Evolutionary conservation across 2,329 filamentous ascomycete species (phyloP).

Genomic region (Lojkania enalia): DNA sequence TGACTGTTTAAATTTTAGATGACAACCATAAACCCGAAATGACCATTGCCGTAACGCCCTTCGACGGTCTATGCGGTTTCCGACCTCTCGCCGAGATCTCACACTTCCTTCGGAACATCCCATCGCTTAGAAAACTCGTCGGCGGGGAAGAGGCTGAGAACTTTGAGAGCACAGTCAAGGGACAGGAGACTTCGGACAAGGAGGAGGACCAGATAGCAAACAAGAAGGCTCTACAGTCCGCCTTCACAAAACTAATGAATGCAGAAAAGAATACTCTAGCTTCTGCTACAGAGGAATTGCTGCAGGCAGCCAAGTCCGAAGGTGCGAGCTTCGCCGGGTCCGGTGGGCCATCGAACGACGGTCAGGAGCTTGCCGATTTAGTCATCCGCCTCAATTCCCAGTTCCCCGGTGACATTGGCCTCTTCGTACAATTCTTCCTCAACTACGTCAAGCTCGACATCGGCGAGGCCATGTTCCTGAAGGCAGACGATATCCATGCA

Average conservation of each 20-base stretch:
- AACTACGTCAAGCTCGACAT: slow-evolving; percentile 88
- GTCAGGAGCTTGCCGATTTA: slow-evolving; percentile 74
- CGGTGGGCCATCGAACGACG: slow-evolving; percentile 68
- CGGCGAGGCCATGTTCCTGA: slow-evolving; percentile 93
- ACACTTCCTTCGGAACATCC: slow-evolving; percentile 74
- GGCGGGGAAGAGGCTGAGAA: slow-evolving; percentile 52
- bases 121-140: slow-evolving; percentile 53
- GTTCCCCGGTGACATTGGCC: slow-evolving; percentile 84
- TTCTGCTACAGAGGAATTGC: slow-evolving; percentile 67
- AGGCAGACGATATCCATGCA: slow-evolving; percentile 95
- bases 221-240: slow-evolving; percentile 74
- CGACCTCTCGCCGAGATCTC: slow-evolving; percentile 82
- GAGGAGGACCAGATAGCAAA: slow-evolving; percentile 57
- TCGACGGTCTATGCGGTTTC: slow-evolving; percentile 96
- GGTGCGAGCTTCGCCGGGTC: slow-evolving; percentile 74
- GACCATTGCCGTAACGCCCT: slow-evolving; percentile 95
- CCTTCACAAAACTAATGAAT: slow-evolving; percentile 81
- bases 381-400: slow-evolving; percentile 76
- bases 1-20: too few species aligned
- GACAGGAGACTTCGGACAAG: slow-evolving; percentile 55
- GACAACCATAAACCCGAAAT: slow-evolving; percentile 99
- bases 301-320: slow-evolving; percentile 69
- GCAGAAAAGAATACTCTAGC: slow-evolving; percentile 68
- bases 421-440: slow-evolving; percentile 96
- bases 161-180: slow-evolving; percentile 54